A percentile compares a stretch with the other conserved stretches of the same genome.
Conservation (phyloP, 163 green algal genomes). For the Trebouxia gelatinosa region DNA sequence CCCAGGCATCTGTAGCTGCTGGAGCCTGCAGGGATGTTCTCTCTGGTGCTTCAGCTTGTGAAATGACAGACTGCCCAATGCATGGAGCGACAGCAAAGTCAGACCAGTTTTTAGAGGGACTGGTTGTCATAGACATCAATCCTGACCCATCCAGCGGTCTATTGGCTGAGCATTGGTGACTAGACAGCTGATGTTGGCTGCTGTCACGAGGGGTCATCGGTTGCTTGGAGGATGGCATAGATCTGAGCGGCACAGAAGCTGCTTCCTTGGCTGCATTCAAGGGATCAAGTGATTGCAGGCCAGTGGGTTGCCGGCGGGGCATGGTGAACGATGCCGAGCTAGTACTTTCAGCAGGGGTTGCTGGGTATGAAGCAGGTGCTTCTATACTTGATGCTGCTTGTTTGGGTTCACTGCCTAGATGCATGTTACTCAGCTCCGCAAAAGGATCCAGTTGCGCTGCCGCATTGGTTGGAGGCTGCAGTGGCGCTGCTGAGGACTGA, state of each 20-base stretch:
- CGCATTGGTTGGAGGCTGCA: too few relatives aligned
- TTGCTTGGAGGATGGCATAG: neutral
- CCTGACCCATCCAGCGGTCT: too few relatives aligned
- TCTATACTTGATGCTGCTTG: too few relatives aligned
- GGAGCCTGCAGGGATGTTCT: too few relatives aligned
- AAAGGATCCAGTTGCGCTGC: too few relatives aligned
- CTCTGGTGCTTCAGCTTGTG: neutral
- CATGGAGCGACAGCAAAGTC: neutral
- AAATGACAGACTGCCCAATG: neutral
- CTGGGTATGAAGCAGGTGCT: too few relatives aligned
- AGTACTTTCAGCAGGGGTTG: too few relatives aligned
- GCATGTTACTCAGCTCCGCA: too few relatives aligned
- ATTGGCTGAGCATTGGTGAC: neutral
- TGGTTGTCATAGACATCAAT: neutral
- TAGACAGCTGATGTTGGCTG: neutral
- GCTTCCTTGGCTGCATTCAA: conserved; percentile 3
- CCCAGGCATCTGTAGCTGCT: too few relatives aligned
- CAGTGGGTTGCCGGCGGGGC: neutral
- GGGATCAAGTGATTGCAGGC: conserved; percentile 4
- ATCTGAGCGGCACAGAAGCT: conserved; percentile 5
- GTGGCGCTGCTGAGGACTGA: too few relatives aligned
- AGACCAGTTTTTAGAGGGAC: conserved; percentile 3
- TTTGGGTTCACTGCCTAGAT: too few relatives aligned
- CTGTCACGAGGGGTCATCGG: neutral
- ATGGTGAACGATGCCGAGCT: too few relatives aligned